These are phyloP conservation scores for Gloeostereum incarnatum DNA, from an alignment of 768 basidiomycete genomes.

Conservation along the genomic window DNA sequence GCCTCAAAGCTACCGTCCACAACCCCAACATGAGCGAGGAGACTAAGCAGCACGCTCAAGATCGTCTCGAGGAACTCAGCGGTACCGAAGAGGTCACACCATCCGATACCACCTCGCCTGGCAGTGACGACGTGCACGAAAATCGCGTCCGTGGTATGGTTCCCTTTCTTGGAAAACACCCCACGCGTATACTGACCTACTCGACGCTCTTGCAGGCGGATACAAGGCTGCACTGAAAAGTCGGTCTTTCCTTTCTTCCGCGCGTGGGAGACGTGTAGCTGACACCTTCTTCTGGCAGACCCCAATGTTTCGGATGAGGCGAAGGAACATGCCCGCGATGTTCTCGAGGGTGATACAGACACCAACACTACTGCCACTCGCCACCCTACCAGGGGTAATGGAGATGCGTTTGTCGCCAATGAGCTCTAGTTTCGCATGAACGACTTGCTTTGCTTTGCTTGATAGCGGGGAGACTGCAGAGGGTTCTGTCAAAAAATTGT, in stretches of 20 bases:
- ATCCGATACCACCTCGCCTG: no score
- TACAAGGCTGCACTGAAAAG: conserved; percentile 22
- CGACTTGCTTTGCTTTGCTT: no score
- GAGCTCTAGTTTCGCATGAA: no score
- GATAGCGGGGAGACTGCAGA: no score
- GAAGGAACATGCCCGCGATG: conserved; percentile 8
- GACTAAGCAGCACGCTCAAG: conserved; percentile 39
- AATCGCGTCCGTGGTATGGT: neutral
- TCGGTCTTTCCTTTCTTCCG: conserved; percentile 6
- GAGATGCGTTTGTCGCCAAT: no score
- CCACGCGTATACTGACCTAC: conserved; percentile 8
- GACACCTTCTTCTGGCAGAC: conserved; percentile 4
- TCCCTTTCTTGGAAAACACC: neutral
- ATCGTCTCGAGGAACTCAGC: conserved; percentile 30
- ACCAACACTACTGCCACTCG: no score
- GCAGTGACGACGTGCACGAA: no score
- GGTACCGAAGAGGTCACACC: conserved; percentile 4
- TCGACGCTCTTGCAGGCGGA: conserved; percentile 14
- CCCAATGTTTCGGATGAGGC: conserved; percentile 5
- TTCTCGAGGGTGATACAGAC: neutral
- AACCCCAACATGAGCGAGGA: conserved; percentile 50
- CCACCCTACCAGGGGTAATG: no score
- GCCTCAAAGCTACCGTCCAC: conserved; percentile 47
- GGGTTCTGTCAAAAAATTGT: no score
- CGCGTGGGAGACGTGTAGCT: neutral